Evolutionary conservation across 225 moss, liverwort and hornwort genomes (phyloP).

Genomic region (Ulota crispa): DNA sequence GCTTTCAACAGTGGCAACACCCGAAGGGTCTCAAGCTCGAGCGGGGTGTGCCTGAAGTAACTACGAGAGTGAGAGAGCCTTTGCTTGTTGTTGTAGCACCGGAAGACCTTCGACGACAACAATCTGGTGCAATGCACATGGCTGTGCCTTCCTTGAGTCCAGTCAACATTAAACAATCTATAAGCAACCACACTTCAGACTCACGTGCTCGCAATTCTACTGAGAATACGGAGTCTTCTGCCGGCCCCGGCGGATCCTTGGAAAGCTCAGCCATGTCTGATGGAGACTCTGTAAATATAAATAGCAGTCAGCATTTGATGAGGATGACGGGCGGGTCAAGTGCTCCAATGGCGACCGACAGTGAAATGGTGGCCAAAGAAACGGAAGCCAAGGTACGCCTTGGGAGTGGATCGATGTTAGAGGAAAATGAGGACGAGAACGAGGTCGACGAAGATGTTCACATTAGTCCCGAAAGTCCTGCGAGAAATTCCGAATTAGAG

Average conservation of each 20-base stretch:
- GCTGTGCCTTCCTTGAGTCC: conserved; percentile 39
- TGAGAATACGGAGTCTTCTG: conserved; percentile 37
- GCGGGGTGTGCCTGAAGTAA: conserved; percentile 28
- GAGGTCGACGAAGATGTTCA: conserved; percentile 42
- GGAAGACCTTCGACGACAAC: conserved; percentile 31
- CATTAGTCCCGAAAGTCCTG: conserved; percentile 38
- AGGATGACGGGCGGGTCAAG: conserved; percentile 38
- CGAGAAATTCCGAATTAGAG: conserved; percentile 34
- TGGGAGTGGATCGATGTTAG: conserved; percentile 28
- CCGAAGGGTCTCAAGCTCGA: conserved; percentile 34
- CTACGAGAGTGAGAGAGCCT: conserved; percentile 29
- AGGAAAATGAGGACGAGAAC: conserved; percentile 59
- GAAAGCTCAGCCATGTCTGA: conserved; percentile 56
- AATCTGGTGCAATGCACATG: conserved; percentile 48
- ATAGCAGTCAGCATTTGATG: conserved; percentile 28
- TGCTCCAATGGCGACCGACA: conserved; percentile 24
- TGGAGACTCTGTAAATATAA: conserved; percentile 48
- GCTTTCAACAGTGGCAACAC: conserved; percentile 36
- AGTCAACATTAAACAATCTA: conserved; percentile 20
- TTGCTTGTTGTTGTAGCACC: conserved; percentile 22
- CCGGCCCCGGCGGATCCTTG: conserved; percentile 39
- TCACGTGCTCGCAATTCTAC: conserved; percentile 21
- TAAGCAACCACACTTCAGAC: conserved; percentile 34
- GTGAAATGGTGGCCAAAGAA: conserved; percentile 23
- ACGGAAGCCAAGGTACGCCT: conserved; percentile 14